Evolutionary conservation across 805 yeast genomes (phyloP).

Genomic region (Metschnikowia noctiluminum): DNA sequence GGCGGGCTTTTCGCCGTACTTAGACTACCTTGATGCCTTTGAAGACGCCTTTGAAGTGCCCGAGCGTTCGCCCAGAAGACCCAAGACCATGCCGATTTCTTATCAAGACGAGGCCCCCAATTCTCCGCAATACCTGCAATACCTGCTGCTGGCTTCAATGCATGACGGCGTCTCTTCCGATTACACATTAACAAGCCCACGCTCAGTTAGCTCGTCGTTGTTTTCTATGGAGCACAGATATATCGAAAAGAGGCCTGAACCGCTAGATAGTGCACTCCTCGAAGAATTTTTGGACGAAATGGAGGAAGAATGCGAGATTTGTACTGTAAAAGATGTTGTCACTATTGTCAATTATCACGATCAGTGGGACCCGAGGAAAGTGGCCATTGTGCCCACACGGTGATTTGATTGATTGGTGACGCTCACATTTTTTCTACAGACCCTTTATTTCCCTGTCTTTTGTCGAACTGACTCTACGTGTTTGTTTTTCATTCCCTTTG

Average conservation of each 20-base stretch:
- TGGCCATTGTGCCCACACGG: conserved; percentile 7
- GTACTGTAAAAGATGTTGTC: conserved; percentile 25
- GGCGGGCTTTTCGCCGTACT: not conserved
- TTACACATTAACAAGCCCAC: conserved; percentile 5
- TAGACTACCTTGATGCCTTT: conserved; percentile 7
- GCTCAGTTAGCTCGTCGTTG: conserved; percentile 12
- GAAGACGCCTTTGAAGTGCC: conserved; percentile 10
- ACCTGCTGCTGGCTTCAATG: not conserved
- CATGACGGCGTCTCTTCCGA: conserved; percentile 10
- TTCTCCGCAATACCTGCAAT: not conserved
- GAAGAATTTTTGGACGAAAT: conserved; percentile 21
- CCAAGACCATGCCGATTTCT: not conserved
- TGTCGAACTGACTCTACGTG: too few relatives aligned
- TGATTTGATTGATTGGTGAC: not conserved
- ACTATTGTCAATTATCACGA: conserved; percentile 20
- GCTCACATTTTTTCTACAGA: too few relatives aligned
- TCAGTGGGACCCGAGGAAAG: conserved; percentile 14
- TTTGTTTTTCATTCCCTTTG: too few relatives aligned
- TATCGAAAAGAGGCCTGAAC: not conserved
- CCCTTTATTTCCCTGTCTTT: too few relatives aligned
- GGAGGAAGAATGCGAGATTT: conserved; percentile 19
- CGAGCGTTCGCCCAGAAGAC: conserved; percentile 13
- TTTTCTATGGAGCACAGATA: conserved; percentile 7
- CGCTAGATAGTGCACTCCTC: conserved; percentile 2
- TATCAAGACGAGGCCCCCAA: not conserved